Conservation (phyloP, 2,329 filamentous ascomycete genomes). For the Epichloe gansuensis region DNA sequence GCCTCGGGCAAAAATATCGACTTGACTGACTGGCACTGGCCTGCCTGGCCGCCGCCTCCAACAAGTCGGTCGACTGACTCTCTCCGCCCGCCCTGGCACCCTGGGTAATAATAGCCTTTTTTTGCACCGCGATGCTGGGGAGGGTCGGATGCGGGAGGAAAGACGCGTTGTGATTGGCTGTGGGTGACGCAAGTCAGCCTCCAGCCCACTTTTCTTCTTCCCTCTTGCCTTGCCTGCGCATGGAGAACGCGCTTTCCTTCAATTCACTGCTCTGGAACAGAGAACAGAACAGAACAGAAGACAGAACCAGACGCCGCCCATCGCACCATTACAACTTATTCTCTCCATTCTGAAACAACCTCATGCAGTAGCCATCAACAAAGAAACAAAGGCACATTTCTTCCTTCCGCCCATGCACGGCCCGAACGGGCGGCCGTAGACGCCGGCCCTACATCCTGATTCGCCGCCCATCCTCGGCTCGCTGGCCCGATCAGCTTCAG, state of each 20-base stretch:
- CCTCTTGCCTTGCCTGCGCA: background rate
- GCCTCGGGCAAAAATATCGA: slow-evolving; percentile 12
- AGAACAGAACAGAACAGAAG: no score
- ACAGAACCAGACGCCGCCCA: no score
- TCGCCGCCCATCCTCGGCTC: background rate
- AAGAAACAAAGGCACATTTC: background rate
- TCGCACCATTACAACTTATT: no score
- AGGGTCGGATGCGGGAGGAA: slow-evolving; percentile 8
- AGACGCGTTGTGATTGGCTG: slow-evolving; percentile 13
- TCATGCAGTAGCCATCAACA: no score
- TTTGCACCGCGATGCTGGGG: slow-evolving; percentile 6
- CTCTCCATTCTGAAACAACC: background rate
- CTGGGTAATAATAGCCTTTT: background rate
- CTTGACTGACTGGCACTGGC: slow-evolving; percentile 1
- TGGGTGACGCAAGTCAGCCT: background rate
- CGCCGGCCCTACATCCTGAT: background rate
- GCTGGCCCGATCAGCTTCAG: background rate
- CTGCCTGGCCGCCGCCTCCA: background rate
- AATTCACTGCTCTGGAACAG: no score
- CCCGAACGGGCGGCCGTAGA: background rate
- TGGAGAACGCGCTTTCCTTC: background rate
- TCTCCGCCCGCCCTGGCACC: no score
- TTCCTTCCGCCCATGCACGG: background rate
- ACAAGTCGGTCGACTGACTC: no score
- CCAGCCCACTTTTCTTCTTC: background rate